Evolutionary conservation across 768 basidiomycete species (phyloP).

Genomic region (Leccinum disarticulatum): DNA sequence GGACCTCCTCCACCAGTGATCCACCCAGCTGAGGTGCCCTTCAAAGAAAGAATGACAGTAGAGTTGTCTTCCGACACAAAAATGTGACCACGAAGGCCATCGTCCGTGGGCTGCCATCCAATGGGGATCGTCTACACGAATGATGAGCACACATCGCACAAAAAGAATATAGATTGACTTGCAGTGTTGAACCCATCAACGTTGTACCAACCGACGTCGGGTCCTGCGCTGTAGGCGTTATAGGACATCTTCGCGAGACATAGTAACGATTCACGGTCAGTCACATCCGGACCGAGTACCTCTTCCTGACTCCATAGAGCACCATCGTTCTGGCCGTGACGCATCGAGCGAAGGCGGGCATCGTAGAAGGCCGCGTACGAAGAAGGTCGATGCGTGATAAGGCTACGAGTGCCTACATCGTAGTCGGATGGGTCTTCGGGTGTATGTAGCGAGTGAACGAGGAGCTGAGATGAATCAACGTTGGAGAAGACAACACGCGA

Average conservation of each 20-base stretch:
- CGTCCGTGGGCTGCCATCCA: conserved; percentile 88
- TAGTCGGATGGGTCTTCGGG: conserved; percentile 36
- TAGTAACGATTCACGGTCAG: conserved; percentile 67
- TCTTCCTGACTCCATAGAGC: conserved; percentile 66
- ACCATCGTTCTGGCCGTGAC: conserved; percentile 38
- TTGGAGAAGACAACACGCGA: conserved; percentile 63
- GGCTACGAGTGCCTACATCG: conserved; percentile 38
- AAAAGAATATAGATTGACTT: conserved; percentile 17
- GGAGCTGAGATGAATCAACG: conserved; percentile 35
- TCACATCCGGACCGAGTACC: conserved; percentile 68
- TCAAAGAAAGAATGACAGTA: conserved; percentile 85
- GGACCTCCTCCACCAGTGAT: conserved; percentile 76
- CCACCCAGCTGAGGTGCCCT: conserved; percentile 83
- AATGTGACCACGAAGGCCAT: conserved; percentile 89
- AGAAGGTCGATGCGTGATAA: conserved; percentile 47
- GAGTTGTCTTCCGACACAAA: conserved; percentile 83
- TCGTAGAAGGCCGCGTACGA: conserved; percentile 37
- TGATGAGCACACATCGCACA: not conserved
- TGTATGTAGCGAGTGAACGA: conserved; percentile 25
- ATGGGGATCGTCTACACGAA: conserved; percentile 60
- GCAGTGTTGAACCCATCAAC: conserved; percentile 65
- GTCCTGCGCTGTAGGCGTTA: conserved; percentile 69
- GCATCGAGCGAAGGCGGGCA: conserved; percentile 39
- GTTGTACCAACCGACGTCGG: conserved; percentile 69
- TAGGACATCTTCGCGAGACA: conserved; percentile 86